Conservation (phyloP, 2,329 filamentous ascomycete species). For the Sphaerulina populicola region DNA sequence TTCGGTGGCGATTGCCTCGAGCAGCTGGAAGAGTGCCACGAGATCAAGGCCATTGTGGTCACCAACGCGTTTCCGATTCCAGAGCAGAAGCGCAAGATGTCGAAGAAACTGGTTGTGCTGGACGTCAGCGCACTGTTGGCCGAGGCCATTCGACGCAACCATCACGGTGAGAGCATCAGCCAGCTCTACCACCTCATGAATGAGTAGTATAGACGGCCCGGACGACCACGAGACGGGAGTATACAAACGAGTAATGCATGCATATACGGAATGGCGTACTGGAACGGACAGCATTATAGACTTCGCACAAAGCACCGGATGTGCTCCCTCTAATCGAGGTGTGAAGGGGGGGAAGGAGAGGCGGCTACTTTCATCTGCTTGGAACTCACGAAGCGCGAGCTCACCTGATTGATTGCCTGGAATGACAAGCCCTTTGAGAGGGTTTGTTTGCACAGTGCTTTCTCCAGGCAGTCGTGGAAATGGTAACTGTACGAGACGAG, state of each 20-base stretch:
- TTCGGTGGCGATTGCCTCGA: constrained; percentile 85
- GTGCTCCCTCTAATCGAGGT: too few species aligned
- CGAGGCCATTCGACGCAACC: constrained; percentile 90
- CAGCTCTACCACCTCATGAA: constrained; percentile 42
- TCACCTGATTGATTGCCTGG: too few species aligned
- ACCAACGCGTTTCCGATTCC: constrained; percentile 95
- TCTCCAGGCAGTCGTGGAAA: too few species aligned
- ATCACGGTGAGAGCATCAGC: constrained; percentile 79
- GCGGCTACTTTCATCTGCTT: too few species aligned
- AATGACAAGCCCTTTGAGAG: too few species aligned
- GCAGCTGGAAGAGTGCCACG: constrained; percentile 84
- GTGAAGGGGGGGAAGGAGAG: too few species aligned
- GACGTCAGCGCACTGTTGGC: constrained; percentile 81
- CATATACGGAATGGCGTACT: not conserved
- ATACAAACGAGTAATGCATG: not conserved
- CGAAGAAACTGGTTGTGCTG: constrained; percentile 77
- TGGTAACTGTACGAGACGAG: too few species aligned
- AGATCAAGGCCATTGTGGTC: constrained; percentile 87
- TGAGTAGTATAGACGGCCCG: constrained; percentile 8
- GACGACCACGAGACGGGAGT: not conserved
- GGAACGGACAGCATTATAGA: too few species aligned
- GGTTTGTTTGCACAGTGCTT: too few species aligned
- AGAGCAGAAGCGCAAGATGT: constrained; percentile 59
- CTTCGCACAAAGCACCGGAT: too few species aligned
- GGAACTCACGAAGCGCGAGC: too few species aligned